phyloP scores from a whole-genome alignment of 108 stramenopile species.

The Fragilaria crotonensis region DNA sequence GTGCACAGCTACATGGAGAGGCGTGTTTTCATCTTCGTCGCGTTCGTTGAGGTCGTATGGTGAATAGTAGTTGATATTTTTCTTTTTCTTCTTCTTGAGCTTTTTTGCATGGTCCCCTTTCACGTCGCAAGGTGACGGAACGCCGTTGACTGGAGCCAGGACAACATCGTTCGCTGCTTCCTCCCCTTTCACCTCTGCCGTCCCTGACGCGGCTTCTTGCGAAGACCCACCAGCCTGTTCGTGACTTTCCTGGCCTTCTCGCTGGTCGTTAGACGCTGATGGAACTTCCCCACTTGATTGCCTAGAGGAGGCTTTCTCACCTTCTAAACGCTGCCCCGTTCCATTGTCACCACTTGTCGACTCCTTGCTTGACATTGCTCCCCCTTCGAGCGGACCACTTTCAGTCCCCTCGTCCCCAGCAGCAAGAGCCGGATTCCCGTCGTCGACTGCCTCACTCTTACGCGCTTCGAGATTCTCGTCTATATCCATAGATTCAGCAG shows the following conservation, averaged over 20 bases:
- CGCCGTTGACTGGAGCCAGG: background rate
- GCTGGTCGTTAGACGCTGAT: background rate
- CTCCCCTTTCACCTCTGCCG: background rate
- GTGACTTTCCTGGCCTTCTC: background rate
- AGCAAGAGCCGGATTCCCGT: background rate
- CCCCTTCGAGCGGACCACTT: no score
- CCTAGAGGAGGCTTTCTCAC: no score
- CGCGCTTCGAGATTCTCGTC: background rate
- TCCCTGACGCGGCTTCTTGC: background rate
- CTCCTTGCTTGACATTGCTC: no score
- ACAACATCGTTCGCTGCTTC: background rate
- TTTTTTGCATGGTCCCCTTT: background rate
- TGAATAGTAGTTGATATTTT: slow-evolving; percentile 43
- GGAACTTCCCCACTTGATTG: no score
- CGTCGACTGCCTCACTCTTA: background rate
- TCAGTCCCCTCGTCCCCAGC: no score
- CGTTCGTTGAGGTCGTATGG: slow-evolving; percentile 80
- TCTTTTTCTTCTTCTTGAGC: slow-evolving; percentile 9
- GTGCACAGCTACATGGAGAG: slow-evolving; percentile 83
- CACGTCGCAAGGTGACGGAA: no score
- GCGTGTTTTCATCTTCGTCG: slow-evolving; percentile 85
- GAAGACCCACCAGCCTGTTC: background rate
- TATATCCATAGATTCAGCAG: background rate
- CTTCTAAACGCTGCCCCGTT: no score
- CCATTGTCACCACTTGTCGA: no score